These are phyloP conservation scores for Westerdykella ornata DNA, from an alignment of 2,329 filamentous ascomycete genomes.

Conservation along the genomic window DNA sequence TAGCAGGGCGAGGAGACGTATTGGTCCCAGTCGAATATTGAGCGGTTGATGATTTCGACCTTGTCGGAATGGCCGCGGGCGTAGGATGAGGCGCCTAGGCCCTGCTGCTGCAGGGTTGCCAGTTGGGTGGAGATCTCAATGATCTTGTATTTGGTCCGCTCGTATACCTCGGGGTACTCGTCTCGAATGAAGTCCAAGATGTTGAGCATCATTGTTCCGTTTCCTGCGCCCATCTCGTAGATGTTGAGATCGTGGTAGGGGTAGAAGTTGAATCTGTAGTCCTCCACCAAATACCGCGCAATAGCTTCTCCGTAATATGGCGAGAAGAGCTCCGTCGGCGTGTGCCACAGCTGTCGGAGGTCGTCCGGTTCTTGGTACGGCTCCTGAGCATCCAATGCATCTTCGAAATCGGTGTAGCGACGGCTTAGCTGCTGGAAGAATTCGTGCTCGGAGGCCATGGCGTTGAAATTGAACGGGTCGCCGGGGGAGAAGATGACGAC, in stretches of 20 bases:
- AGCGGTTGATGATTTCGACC: conserved; percentile 90
- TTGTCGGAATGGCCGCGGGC: conserved; percentile 71
- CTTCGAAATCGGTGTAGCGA: conserved; percentile 86
- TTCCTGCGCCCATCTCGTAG: conserved; percentile 97
- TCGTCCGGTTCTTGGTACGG: conserved; percentile 62
- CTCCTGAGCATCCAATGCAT: conserved; percentile 67
- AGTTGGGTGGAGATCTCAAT: conserved; percentile 89
- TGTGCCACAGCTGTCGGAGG: conserved; percentile 93
- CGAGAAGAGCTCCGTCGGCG: conserved; percentile 91
- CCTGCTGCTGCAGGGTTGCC: conserved; percentile 67
- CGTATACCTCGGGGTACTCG: conserved; percentile 84
- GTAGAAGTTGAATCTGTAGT: conserved; percentile 90
- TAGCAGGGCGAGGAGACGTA: conserved; percentile 91
- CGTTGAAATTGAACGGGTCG: conserved; percentile 81
- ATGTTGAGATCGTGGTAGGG: conserved; percentile 96
- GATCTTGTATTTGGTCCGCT: conserved; percentile 85
- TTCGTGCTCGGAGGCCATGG: conserved; percentile 73
- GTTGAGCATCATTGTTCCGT: conserved; percentile 96
- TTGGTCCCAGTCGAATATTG: conserved; percentile 87
- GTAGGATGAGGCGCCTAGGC: conserved; percentile 60
- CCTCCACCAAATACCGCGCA: conserved; percentile 88
- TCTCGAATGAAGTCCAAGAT: conserved; percentile 94
- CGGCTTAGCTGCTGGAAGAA: conserved; percentile 72
- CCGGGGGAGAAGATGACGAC: conserved; percentile 93
- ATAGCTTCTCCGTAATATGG: conserved; percentile 97